Conservation (phyloP, 2,329 filamentous ascomycete genomes). For the Apiospora saccharicola region DNA sequence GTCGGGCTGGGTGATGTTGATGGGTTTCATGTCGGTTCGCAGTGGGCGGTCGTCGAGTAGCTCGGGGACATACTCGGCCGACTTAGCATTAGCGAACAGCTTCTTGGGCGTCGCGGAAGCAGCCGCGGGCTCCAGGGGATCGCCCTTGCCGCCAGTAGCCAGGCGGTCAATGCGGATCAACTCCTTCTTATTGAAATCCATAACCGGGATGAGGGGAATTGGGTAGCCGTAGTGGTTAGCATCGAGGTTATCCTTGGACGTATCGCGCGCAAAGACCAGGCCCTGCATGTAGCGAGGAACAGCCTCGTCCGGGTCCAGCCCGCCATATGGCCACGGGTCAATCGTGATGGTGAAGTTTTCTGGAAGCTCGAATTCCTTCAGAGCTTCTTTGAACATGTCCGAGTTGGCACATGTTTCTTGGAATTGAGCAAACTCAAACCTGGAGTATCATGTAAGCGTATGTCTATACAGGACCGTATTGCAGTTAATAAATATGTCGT, state of each 20-base stretch:
- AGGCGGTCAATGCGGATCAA: conserved; percentile 66
- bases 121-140: conserved; percentile 48
- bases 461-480: not conserved
- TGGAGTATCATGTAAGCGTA: not conserved
- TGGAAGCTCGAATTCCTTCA: conserved; percentile 55
- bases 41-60: conserved; percentile 53
- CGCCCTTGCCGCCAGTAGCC: conserved; percentile 54
- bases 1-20: conserved; percentile 72
- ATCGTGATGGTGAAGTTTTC: conserved; percentile 53
- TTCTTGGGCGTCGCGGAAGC: conserved; percentile 50
- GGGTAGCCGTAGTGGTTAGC: conserved; percentile 70
- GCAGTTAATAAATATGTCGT: not conserved
- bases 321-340: conserved; percentile 74
- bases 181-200: conserved; percentile 63
- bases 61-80: conserved; percentile 58
- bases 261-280: conserved; percentile 56
- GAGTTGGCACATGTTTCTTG: conserved; percentile 51
- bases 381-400: conserved; percentile 53
- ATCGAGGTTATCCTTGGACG: conserved; percentile 54
- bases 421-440: conserved; percentile 49
- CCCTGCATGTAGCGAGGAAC: conserved; percentile 57
- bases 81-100: conserved; percentile 51
- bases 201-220: conserved; percentile 64
- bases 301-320: conserved; percentile 48
- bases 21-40: conserved; percentile 67